Percentiles rank a stretch among this genome's conserved stretches.
Conservation (phyloP, 768 basidiomycete species). For the Boletus vermiculosoides region DNA sequence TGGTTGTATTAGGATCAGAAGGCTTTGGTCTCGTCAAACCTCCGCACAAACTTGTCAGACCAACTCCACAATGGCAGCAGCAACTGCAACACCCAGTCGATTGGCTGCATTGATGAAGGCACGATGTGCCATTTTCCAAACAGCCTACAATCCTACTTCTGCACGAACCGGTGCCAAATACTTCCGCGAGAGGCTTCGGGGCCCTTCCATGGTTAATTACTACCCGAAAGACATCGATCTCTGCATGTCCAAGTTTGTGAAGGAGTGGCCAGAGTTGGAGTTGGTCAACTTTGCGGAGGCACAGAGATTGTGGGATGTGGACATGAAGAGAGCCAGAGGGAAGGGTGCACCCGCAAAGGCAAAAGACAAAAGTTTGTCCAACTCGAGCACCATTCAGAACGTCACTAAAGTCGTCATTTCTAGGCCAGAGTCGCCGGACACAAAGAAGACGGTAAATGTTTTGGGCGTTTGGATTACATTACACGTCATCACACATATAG, state of each 20-base stretch:
- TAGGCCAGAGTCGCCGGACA: constrained; percentile 54
- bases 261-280: constrained; percentile 54
- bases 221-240: constrained; percentile 67
- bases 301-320: constrained; percentile 66
- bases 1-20: constrained; percentile 31
- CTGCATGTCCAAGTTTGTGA: constrained; percentile 49
- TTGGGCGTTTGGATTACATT: not conserved
- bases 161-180: constrained; percentile 90
- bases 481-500: not conserved
- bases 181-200: constrained; percentile 75
- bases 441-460: constrained; percentile 41
- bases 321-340: constrained; percentile 67
- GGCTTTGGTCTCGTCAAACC: constrained; percentile 5
- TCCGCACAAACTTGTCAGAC: not conserved
- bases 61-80: constrained; percentile 27
- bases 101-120: constrained; percentile 61
- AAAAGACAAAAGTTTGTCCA: constrained; percentile 58
- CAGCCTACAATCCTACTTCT: constrained; percentile 80
- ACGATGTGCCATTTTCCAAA: constrained; percentile 78
- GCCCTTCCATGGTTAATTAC: constrained; percentile 84
- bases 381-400: not conserved
- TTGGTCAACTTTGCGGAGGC: constrained; percentile 66
- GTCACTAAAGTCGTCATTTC: constrained; percentile 2
- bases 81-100: constrained; percentile 46
- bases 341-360: constrained; percentile 85